Conservation (phyloP, 1,139 yeast genomes). For the Suhomyces taliae region DNA sequence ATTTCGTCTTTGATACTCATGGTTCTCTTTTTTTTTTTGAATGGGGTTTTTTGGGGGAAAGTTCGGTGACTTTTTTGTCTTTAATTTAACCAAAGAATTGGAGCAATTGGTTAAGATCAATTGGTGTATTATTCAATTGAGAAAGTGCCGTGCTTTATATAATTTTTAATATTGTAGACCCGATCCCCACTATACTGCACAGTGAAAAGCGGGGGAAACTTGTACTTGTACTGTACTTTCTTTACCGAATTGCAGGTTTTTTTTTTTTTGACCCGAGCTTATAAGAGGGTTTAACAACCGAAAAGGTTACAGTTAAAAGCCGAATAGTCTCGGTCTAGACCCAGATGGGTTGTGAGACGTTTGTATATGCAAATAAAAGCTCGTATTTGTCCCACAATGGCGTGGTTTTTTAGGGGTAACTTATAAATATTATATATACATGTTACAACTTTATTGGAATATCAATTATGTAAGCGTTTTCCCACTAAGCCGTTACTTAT, state of each 20-base stretch:
- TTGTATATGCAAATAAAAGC: no score
- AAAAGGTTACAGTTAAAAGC: no score
- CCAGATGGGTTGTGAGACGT: no score
- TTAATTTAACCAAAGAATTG: background rate
- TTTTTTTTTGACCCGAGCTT: no score
- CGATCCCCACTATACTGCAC: slow-evolving; percentile 4
- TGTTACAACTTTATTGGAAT: background rate
- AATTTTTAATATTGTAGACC: background rate
- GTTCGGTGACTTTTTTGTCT: no score
- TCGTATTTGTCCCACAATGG: no score
- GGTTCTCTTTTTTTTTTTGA: no score
- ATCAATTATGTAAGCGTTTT: no score
- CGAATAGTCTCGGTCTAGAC: no score
- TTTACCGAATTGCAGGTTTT: background rate
- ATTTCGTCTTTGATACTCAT: slow-evolving; percentile 43
- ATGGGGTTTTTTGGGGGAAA: no score
- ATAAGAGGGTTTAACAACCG: no score
- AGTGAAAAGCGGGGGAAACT: background rate
- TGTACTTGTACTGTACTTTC: background rate
- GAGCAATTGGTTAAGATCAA: background rate
- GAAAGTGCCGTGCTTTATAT: background rate
- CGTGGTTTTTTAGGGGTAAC: background rate
- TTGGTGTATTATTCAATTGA: background rate
- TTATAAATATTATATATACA: background rate
- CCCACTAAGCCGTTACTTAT: no score